A percentile compares a stretch with the other conserved stretches of the same genome.
Evolutionary conservation across 129 eudicot genomes (phyloP).

Genomic region (Calendula officinalis): DNA sequence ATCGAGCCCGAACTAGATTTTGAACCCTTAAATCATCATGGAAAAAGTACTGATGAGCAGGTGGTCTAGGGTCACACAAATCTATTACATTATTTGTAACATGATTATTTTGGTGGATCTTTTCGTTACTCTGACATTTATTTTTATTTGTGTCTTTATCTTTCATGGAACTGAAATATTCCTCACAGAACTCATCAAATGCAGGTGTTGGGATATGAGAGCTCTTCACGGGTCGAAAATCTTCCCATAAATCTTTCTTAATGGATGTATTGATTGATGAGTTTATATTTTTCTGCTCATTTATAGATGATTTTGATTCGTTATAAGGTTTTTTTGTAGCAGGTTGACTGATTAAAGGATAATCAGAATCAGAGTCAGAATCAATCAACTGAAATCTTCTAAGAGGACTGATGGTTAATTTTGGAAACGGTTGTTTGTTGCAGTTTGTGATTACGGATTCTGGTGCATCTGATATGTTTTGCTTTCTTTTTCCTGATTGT

Average conservation of each 20-base stretch:
- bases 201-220: slow-evolving; percentile 70
- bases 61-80: slow-evolving; percentile 45
- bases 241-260: slow-evolving; percentile 68
- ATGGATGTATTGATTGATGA: slow-evolving; percentile 27
- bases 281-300: slow-evolving; percentile 17
- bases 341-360: slow-evolving; percentile 31
- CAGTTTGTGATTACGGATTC: slow-evolving; percentile 37
- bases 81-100: slow-evolving; percentile 21
- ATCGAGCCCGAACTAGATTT: slow-evolving; percentile 63
- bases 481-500: slow-evolving; percentile 46
- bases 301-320: slow-evolving; percentile 23
- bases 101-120: slow-evolving; percentile 16
- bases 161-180: slow-evolving; percentile 56
- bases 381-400: slow-evolving; percentile 86
- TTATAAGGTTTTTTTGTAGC: slow-evolving; percentile 12
- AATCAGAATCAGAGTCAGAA: slow-evolving; percentile 72
- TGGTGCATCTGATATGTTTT: slow-evolving; percentile 33
- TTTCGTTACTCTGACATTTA: slow-evolving; percentile 18
- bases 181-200: slow-evolving; percentile 72
- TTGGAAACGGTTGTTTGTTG: slow-evolving; percentile 38
- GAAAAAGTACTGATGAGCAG: slow-evolving; percentile 64
- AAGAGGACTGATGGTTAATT: slow-evolving; percentile 65
- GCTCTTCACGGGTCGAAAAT: slow-evolving; percentile 46
- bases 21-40: slow-evolving; percentile 69
- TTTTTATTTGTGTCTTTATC: slow-evolving; percentile 13